phyloP scores from a whole-genome alignment of 352 stramenopile species.

The Phytophthora pini region DNA sequence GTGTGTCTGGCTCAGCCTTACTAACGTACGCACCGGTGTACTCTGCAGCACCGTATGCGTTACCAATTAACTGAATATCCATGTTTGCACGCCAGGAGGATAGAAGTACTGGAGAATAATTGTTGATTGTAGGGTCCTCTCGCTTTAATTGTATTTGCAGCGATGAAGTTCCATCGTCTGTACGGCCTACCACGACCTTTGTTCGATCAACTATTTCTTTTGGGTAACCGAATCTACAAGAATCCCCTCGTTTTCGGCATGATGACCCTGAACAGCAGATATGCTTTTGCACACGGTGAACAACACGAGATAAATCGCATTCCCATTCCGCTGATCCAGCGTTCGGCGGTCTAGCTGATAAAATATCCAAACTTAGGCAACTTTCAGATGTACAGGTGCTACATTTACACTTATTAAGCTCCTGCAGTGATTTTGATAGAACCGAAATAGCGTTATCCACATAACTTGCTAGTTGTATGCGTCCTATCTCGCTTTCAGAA shows the following conservation, averaged over 20 bases:
- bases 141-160: no score
- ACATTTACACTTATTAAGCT: not conserved
- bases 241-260: not conserved
- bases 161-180: no score
- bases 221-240: slow-evolving; percentile 20
- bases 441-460: slow-evolving; percentile 15
- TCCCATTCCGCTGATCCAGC: not conserved
- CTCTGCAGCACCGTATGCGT: slow-evolving; percentile 32
- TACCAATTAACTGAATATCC: slow-evolving; percentile 33
- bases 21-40: slow-evolving; percentile 39
- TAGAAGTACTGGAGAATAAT: no score
- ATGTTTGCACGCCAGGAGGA: slow-evolving; percentile 33
- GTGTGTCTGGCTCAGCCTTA: slow-evolving; percentile 25
- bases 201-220: no score
- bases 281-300: slow-evolving; percentile 23
- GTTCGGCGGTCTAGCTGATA: not conserved
- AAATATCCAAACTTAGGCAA: no score
- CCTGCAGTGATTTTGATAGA: not conserved
- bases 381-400: not conserved
- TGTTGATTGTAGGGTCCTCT: no score
- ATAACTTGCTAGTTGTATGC: not conserved
- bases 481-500: not conserved
- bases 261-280: slow-evolving; percentile 4
- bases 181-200: no score
- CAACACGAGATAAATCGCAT: slow-evolving; percentile 17